Evolutionary conservation across 2,329 filamentous ascomycete species (phyloP).

Genomic region (Fusarium haematococcum): DNA sequence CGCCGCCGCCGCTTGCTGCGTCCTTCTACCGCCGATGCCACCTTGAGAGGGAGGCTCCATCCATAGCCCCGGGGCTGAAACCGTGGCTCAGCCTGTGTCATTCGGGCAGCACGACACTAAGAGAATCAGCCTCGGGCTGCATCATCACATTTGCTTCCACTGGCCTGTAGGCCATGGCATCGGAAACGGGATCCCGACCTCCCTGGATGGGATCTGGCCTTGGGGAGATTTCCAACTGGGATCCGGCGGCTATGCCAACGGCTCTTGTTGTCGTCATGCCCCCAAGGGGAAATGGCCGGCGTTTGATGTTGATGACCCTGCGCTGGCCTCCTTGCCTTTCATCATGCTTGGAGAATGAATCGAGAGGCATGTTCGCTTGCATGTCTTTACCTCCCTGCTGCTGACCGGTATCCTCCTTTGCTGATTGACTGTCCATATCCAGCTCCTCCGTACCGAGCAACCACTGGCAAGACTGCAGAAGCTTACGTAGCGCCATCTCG

Average conservation of each 20-base stretch:
- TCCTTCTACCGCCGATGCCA: slow-evolving; percentile 27
- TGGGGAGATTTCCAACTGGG: slow-evolving; percentile 26
- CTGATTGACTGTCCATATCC: not conserved
- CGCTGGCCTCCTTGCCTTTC: slow-evolving; percentile 8
- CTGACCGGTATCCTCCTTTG: not conserved
- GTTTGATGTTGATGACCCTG: slow-evolving; percentile 41
- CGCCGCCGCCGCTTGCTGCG: slow-evolving; percentile 8
- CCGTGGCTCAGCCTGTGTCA: slow-evolving; percentile 41
- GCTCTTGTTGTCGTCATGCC: slow-evolving; percentile 13
- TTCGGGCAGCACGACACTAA: slow-evolving; percentile 33
- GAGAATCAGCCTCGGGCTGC: slow-evolving; percentile 12
- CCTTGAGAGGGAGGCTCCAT: slow-evolving; percentile 10
- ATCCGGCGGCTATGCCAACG: slow-evolving; percentile 26
- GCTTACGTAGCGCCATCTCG: slow-evolving; percentile 19
- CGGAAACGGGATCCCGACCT: not conserved
- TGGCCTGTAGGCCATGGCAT: not conserved
- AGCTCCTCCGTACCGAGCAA: slow-evolving; percentile 7
- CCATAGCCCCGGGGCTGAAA: slow-evolving; percentile 42
- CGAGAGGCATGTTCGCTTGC: not conserved
- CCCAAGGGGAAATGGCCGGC: slow-evolving; percentile 26
- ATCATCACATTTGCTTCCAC: slow-evolving; percentile 11
- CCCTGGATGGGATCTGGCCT: slow-evolving; percentile 19
- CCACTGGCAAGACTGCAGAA: slow-evolving; percentile 7
- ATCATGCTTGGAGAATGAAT: not conserved
- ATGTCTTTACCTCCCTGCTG: slow-evolving; percentile 2